A percentile compares a stretch with the other conserved stretches of the same genome.
Conservation (phyloP, 306 rosid species). For the Canavalia ensiformis region DNA sequence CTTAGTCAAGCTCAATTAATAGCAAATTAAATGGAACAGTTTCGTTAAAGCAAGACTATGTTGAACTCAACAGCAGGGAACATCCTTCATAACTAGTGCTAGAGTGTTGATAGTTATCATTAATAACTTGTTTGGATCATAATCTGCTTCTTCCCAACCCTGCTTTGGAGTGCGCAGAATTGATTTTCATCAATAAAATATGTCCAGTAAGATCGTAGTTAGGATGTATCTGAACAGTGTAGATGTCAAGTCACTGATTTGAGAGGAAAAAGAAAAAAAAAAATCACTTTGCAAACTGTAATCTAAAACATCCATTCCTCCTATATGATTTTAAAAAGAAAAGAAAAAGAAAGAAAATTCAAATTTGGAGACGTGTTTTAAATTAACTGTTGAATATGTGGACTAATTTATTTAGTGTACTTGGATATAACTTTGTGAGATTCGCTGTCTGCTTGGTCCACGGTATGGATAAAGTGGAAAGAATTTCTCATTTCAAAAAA, state of each 20-base stretch:
- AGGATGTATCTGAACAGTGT: too few relatives aligned
- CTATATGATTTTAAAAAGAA: too few relatives aligned
- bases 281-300: too few relatives aligned
- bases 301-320: too few relatives aligned
- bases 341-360: background rate
- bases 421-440: background rate
- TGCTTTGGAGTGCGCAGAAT: background rate
- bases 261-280: background rate
- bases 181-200: background rate
- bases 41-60: background rate
- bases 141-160: background rate
- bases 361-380: background rate
- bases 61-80: too few relatives aligned
- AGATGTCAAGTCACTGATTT: background rate
- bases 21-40: constrained; percentile 10
- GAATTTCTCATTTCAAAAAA: background rate
- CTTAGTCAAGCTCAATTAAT: background rate
- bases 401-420: background rate
- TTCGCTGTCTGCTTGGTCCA: background rate
- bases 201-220: too few relatives aligned
- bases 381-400: background rate
- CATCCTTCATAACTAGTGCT: background rate
- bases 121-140: background rate
- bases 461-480: background rate
- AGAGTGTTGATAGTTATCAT: background rate